Base-by-base conservation (phyloP, 768 basidiomycete species). In the Cubamyces sp. region DNA sequence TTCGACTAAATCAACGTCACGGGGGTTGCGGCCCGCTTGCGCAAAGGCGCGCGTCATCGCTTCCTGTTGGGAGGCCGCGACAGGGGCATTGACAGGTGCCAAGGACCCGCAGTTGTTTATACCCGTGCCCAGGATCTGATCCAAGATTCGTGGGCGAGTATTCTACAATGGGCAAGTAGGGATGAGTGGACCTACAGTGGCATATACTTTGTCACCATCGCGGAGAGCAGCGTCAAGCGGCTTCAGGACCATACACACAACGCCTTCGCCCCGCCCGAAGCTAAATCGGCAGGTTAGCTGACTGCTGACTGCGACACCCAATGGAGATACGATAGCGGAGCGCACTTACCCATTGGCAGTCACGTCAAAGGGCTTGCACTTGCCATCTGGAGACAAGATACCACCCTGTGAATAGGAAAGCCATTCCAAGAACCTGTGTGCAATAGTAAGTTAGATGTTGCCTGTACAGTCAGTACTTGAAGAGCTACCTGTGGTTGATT, bases 1-100 rank as follows among this genome's bases (percentile, higher is more conserved):
- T 65, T 84, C 83, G 0, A 84, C 73, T 62, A 74, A 84, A 60
- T 82, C 82, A 3, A 79, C 78, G 25, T 83, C 80, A 0, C 57
- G 58, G 1, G 79, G 79, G 18, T 52, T 54, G 25, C 73, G 69
- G 1, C 71, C 68, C 3, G 75, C 73, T 5, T 69, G 64, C 15
- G 65, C 43, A 64, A 73, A 82, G 2, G 79, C 79, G 19, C 67
- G 66, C 2, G 53, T 61, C 74, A 81, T 81, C 3, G 77, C 76
- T 26, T 74, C 69, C 19, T 65, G 69, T 57, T 80, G 79, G 6
- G 77, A 69, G 3, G 68, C 69, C 0, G 76, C 78, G 14, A 77
- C 73, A 18, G 79, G 81, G 0, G 77, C 74, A 56, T 73, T 72
- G 9, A 74, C 69, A 11, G 79, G 76, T n/a, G 70, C 77, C 1